A percentile compares a stretch with the other conserved stretches of the same genome.
These are phyloP conservation scores for Pestalotiopsis sp. DNA, from an alignment of 2,329 filamentous ascomycete genomes.

Conservation along the genomic window DNA sequence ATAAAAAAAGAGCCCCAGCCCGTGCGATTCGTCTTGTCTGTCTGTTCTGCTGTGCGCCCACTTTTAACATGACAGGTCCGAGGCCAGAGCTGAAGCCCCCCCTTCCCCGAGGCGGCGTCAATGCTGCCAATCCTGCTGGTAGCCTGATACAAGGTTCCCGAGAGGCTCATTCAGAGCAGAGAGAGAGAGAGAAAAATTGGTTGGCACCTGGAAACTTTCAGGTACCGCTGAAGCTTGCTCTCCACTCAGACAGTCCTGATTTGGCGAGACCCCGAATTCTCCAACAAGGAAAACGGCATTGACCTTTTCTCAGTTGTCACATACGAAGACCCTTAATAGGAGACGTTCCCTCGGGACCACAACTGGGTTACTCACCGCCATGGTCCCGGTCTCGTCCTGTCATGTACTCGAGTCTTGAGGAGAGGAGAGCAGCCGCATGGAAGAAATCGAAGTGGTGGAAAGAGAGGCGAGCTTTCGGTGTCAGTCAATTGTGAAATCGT, in stretches of 20 bases:
- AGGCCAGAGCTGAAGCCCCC: not conserved
- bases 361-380: not conserved
- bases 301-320: conserved; percentile 1
- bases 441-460: not conserved
- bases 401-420: not conserved
- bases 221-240: conserved; percentile 9
- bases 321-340: conserved; percentile 6
- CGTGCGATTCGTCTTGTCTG: not conserved
- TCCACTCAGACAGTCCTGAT: conserved; percentile 3
- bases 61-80: not conserved
- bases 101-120: not conserved
- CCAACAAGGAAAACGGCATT: conserved; percentile 10
- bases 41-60: not conserved
- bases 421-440: not conserved
- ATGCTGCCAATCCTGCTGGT: not conserved
- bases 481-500: not conserved
- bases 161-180: not conserved
- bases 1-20: not conserved
- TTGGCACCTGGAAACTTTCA: conserved; percentile 9
- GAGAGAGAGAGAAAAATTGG: not conserved
- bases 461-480: not conserved
- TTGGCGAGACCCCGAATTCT: conserved; percentile 11
- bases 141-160: not conserved
- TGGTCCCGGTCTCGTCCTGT: not conserved
- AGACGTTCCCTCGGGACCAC: not conserved